Conservation (phyloP, 768 basidiomycete genomes). For the Auricularia sp. region DNA sequence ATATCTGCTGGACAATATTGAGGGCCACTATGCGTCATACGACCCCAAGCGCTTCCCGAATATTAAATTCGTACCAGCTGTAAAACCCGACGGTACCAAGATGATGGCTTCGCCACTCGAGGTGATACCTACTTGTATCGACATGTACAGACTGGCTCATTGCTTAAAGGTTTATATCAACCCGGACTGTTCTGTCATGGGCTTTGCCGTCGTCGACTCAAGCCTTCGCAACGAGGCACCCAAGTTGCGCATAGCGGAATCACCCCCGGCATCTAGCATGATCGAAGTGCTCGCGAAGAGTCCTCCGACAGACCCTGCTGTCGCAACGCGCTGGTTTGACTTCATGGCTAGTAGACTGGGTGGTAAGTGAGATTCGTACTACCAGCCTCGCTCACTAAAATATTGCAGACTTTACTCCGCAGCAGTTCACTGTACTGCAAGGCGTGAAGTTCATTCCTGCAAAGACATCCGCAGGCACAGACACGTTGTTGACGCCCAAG, state of each 20-base stretch:
- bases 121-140: constrained; percentile 29
- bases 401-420: constrained; percentile 44
- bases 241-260: constrained; percentile 59
- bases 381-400: neutral
- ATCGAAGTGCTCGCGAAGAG: constrained; percentile 47
- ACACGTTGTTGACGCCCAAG: constrained; percentile 40
- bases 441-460: constrained; percentile 59
- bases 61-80: constrained; percentile 71
- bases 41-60: constrained; percentile 43
- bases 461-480: constrained; percentile 18
- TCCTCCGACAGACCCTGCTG: constrained; percentile 44
- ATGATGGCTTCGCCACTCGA: constrained; percentile 56
- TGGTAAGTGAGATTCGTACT: constrained; percentile 30
- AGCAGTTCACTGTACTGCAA: constrained; percentile 49
- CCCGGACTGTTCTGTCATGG: constrained; percentile 59
- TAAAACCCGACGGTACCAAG: constrained; percentile 35
- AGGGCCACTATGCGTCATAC: constrained; percentile 50
- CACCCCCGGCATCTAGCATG: constrained; percentile 57
- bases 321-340: constrained; percentile 59
- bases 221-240: constrained; percentile 39
- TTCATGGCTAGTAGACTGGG: constrained; percentile 53
- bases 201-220: constrained; percentile 61
- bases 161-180: constrained; percentile 55
- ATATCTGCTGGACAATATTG: constrained; percentile 72
- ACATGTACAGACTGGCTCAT: neutral